These are phyloP conservation scores for Chloropicon primus DNA, from an alignment of 139 green algal species.

Conservation along the genomic window DNA sequence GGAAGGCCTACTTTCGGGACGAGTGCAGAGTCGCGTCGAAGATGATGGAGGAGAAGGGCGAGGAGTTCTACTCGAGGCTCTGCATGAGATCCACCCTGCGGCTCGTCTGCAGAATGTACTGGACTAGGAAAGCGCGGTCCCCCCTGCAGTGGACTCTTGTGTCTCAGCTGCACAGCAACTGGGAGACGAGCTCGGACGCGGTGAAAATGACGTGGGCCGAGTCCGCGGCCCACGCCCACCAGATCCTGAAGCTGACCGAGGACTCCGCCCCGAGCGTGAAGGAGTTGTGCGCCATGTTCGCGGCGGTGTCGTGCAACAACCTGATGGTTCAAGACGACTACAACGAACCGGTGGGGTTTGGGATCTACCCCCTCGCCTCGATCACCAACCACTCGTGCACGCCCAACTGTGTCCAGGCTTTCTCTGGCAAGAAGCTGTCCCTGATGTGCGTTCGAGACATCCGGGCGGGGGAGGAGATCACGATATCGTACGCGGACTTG, in stretches of 20 bases:
- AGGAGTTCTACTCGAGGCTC: too few relatives aligned
- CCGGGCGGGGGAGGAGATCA: not conserved
- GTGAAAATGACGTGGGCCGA: too few relatives aligned
- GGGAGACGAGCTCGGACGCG: too few relatives aligned
- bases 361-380: not conserved
- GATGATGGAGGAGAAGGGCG: not conserved
- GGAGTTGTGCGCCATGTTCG: not conserved
- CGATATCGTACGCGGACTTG: not conserved
- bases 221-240: too few relatives aligned
- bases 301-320: not conserved
- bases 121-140: too few relatives aligned
- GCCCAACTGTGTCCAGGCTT: not conserved
- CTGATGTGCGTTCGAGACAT: not conserved
- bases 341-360: not conserved
- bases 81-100: too few relatives aligned
- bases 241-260: too few relatives aligned
- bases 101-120: too few relatives aligned
- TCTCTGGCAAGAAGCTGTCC: not conserved
- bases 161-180: too few relatives aligned
- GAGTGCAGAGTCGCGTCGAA: not conserved
- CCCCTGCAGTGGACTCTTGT: too few relatives aligned
- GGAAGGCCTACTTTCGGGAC: not conserved
- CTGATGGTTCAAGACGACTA: not conserved
- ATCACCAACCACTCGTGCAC: not conserved
- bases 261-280: too few relatives aligned